Evolutionary conservation across 345 rosid species (phyloP).

Genomic region (Eucalyptus regnans): DNA sequence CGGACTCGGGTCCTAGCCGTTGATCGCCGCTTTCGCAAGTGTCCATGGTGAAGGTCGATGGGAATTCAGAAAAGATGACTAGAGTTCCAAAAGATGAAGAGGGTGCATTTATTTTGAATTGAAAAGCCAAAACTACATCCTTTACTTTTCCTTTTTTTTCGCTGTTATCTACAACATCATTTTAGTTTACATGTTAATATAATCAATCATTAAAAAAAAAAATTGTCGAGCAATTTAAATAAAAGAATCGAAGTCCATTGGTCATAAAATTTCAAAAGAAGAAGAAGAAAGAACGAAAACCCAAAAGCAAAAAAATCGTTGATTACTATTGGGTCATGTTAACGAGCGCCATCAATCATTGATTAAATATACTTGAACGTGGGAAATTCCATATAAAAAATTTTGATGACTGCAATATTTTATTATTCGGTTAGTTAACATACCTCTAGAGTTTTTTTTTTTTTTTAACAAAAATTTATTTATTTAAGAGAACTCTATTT

Average conservation of each 20-base stretch:
- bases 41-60: neutral
- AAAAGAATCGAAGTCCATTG: neutral
- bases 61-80: neutral
- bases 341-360: neutral
- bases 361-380: neutral
- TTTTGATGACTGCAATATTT: neutral
- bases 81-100: neutral
- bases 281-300: neutral
- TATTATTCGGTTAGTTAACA: neutral
- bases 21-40: neutral
- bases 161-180: neutral
- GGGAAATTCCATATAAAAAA: neutral
- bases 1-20: neutral
- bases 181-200: neutral
- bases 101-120: neutral
- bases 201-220: neutral
- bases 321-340: neutral
- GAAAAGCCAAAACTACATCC: neutral
- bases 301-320: neutral
- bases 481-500: neutral
- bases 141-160: neutral
- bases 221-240: neutral
- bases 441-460: neutral
- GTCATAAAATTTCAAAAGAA: neutral
- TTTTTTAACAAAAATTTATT: neutral